phyloP scores from a whole-genome alignment of 345 rosid genomes.

The Diplotaxis tenuifolia region DNA sequence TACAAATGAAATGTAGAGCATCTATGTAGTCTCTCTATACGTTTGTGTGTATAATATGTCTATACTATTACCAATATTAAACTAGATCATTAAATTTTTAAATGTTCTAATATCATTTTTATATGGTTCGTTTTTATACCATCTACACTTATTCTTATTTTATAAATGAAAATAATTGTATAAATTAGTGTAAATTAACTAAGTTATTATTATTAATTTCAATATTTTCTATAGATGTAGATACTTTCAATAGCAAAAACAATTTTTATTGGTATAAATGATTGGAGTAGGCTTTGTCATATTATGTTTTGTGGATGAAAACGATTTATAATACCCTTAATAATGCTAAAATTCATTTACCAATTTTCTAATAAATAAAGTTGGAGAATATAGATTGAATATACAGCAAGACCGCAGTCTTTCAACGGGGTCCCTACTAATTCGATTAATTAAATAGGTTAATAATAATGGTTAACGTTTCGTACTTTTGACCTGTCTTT shows the following conservation, averaged over 20 bases:
- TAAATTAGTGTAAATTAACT: not conserved
- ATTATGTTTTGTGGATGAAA: not conserved
- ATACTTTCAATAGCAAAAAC: not conserved
- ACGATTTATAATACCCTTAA: not conserved
- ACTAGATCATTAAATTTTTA: not conserved
- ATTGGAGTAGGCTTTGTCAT: not conserved
- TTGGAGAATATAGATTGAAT: conserved; percentile 20
- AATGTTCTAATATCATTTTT: not conserved
- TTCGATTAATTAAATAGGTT: not conserved
- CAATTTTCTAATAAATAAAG: conserved; percentile 13
- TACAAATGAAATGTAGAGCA: not conserved
- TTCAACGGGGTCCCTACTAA: conserved; percentile 11
- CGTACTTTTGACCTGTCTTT: conserved; percentile 42
- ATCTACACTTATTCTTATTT: not conserved
- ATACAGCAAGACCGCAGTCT: conserved; percentile 34
- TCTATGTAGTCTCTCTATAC: not conserved
- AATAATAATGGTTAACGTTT: conserved; percentile 21
- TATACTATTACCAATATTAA: not conserved
- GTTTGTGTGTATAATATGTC: not conserved
- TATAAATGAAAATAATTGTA: not conserved
- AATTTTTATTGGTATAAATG: not conserved
- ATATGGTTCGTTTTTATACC: not conserved
- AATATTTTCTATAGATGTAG: not conserved
- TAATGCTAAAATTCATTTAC: not conserved
- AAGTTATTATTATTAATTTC: not conserved